Conservation (phyloP, 2,329 filamentous ascomycete species). For the Aspergillus cejpii region DNA sequence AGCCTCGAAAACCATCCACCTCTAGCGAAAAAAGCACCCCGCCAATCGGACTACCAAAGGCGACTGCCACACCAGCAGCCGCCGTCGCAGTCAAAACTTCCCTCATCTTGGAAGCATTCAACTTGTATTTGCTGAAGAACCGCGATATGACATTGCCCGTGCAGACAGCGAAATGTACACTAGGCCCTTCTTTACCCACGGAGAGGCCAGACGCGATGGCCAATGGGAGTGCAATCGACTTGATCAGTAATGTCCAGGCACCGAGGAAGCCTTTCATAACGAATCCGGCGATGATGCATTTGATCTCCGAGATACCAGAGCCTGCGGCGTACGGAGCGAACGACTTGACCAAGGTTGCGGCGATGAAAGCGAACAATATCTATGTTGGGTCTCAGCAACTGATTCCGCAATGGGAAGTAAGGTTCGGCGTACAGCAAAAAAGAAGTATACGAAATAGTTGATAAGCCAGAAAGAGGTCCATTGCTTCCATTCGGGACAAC, state of each 20-base stretch:
- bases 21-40: slow-evolving; percentile 94
- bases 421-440: slow-evolving; percentile 61
- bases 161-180: slow-evolving; percentile 97
- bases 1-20: slow-evolving; percentile 26
- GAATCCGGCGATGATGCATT: slow-evolving; percentile 97
- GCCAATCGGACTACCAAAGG: slow-evolving; percentile 94
- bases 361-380: slow-evolving; percentile 72
- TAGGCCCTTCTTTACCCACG: slow-evolving; percentile 94
- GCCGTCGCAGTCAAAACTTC: slow-evolving; percentile 94
- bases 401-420: background rate
- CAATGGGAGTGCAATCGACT: slow-evolving; percentile 81
- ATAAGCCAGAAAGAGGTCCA: slow-evolving; percentile 74
- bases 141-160: slow-evolving; percentile 94
- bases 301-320: slow-evolving; percentile 97
- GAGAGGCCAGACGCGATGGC: slow-evolving; percentile 91
- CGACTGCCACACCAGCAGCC: slow-evolving; percentile 89
- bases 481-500: slow-evolving; percentile 78
- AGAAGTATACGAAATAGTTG: slow-evolving; percentile 83
- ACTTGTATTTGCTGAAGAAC: slow-evolving; percentile 84
- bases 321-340: slow-evolving; percentile 96
- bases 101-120: slow-evolving; percentile 86
- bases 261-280: slow-evolving; percentile 98
- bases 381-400: slow-evolving; percentile 27
- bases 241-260: slow-evolving; percentile 85
- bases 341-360: slow-evolving; percentile 76